Evolutionary conservation across 2,329 filamentous ascomycete species (phyloP).

Genomic region (Botrytis tulipae): DNA sequence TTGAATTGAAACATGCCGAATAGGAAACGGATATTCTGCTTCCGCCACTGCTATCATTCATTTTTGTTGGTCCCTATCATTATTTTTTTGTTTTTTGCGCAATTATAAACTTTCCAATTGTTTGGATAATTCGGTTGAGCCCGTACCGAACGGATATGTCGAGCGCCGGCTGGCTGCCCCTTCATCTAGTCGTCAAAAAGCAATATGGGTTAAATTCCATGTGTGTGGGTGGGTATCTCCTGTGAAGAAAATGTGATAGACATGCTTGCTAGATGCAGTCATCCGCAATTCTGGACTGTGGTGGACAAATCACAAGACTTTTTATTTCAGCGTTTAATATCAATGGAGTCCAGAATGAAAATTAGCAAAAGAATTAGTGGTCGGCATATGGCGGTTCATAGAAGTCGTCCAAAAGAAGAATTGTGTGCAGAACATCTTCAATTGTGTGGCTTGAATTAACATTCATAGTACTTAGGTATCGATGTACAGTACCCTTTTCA

Average conservation of each 20-base stretch:
- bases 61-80: not conserved
- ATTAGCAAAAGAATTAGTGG: slow-evolving; percentile 8
- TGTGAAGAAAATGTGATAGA: slow-evolving; percentile 23
- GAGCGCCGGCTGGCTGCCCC: slow-evolving; percentile 3
- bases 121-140: slow-evolving; percentile 14
- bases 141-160: slow-evolving; percentile 18
- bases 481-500: slow-evolving; percentile 9
- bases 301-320: slow-evolving; percentile 21
- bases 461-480: not conserved
- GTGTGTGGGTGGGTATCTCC: slow-evolving; percentile 10
- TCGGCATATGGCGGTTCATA: slow-evolving; percentile 9
- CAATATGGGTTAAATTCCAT: slow-evolving; percentile 11
- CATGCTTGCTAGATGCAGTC: slow-evolving; percentile 21
- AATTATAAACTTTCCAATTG: not conserved
- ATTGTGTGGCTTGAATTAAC: slow-evolving; percentile 12
- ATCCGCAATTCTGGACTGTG: slow-evolving; percentile 17
- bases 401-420: slow-evolving; percentile 7
- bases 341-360: not conserved
- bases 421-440: slow-evolving; percentile 6
- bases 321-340: slow-evolving; percentile 14
- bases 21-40: not conserved
- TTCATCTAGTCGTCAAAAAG: slow-evolving; percentile 6
- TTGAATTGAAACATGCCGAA: not conserved
- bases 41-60: not conserved
- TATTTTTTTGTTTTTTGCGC: not conserved